phyloP scores from a whole-genome alignment of 495 filamentous ascomycete species.

The Evernia prunastri region DNA sequence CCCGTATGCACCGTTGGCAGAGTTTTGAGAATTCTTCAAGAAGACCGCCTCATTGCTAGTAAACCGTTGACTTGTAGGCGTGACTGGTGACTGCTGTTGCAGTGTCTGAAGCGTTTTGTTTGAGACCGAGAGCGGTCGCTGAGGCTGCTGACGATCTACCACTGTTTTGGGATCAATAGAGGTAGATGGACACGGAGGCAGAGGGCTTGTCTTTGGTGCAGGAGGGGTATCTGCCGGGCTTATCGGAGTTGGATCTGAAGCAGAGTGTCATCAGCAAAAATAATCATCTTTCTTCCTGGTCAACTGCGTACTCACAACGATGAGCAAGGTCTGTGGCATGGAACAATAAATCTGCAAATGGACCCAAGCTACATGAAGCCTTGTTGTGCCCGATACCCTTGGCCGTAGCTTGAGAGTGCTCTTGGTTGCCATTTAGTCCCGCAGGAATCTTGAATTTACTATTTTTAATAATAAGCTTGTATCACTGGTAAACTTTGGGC shows the following conservation, averaged over 20 bases:
- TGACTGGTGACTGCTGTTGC: slow-evolving; percentile 11
- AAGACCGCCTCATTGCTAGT: not conserved
- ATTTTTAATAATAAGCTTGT: slow-evolving; percentile 24
- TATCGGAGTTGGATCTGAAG: slow-evolving; percentile 38
- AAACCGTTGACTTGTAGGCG: slow-evolving; percentile 5
- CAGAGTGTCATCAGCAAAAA: not conserved
- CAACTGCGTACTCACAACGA: slow-evolving; percentile 39
- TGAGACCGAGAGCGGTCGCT: not conserved
- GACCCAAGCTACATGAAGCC: slow-evolving; percentile 38
- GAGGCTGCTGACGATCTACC: not conserved
- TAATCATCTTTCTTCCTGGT: not conserved
- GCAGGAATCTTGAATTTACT: slow-evolving; percentile 65
- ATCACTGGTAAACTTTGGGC: slow-evolving; percentile 15
- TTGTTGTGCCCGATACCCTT: slow-evolving; percentile 19
- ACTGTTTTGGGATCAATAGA: not conserved
- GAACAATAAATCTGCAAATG: slow-evolving; percentile 55
- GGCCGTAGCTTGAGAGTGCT: slow-evolving; percentile 6
- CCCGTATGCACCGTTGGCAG: slow-evolving; percentile 2
- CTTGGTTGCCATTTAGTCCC: slow-evolving; percentile 26
- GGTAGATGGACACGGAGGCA: not conserved
- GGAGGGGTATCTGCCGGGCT: slow-evolving; percentile 25
- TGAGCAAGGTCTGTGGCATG: slow-evolving; percentile 49
- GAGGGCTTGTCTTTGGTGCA: not conserved
- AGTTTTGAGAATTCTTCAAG: slow-evolving; percentile 1
- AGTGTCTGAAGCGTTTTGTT: not conserved